Evolutionary conservation across 1,284 basidiomycete genomes (phyloP).

Genomic region (Abortiporus biennis): DNA sequence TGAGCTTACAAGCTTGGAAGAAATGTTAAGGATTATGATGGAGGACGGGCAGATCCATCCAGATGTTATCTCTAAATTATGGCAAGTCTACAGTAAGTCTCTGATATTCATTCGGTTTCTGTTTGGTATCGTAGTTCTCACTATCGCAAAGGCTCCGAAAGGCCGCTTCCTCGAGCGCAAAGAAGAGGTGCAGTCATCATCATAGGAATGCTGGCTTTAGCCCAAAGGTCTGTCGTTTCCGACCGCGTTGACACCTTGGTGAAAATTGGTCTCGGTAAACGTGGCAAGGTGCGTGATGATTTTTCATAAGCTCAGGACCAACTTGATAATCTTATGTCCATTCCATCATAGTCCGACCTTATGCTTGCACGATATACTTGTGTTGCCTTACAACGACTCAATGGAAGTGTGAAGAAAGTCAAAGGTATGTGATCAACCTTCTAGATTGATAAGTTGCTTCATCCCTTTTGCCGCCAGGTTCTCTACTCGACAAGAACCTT

Average conservation of each 20-base stretch:
- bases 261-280: slow-evolving; percentile 81
- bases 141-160: slow-evolving; percentile 53
- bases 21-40: slow-evolving; percentile 96
- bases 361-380: slow-evolving; percentile 92
- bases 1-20: slow-evolving; percentile 93
- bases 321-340: no score
- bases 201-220: slow-evolving; percentile 91
- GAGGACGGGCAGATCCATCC: slow-evolving; percentile 75
- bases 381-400: slow-evolving; percentile 86
- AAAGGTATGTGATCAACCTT: slow-evolving; percentile 56
- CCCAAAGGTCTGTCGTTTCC: slow-evolving; percentile 79
- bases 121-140: not conserved
- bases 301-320: no score
- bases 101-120: not conserved
- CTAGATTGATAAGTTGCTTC: slow-evolving; percentile 1
- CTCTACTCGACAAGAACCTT: slow-evolving; percentile 82
- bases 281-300: slow-evolving; percentile 79
- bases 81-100: slow-evolving; percentile 89
- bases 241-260: slow-evolving; percentile 85
- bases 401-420: slow-evolving; percentile 94
- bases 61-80: slow-evolving; percentile 87
- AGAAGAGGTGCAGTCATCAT: slow-evolving; percentile 92
- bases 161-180: slow-evolving; percentile 74
- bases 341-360: slow-evolving; percentile 66
- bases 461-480: slow-evolving; percentile 45